Evolutionary conservation across 805 yeast species (phyloP).

Genomic region (Metschnikowia gelsemii): DNA sequence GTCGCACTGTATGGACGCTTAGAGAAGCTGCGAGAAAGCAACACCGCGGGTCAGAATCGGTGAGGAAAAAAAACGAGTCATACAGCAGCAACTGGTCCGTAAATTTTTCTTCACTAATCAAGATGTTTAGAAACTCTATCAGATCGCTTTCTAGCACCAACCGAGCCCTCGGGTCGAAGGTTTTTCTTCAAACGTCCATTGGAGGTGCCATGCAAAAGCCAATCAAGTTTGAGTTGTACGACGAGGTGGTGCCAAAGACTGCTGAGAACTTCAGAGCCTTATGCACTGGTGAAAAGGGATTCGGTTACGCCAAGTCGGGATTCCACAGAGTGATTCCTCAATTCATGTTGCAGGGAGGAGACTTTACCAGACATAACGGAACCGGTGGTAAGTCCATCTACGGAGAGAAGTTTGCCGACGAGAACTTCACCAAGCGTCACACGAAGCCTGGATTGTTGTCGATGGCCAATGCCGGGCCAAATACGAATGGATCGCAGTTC

Average conservation of each 20-base stretch:
- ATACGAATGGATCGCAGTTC: constrained; percentile 97
- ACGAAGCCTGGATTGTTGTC: constrained; percentile 84
- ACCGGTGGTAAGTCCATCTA: constrained; percentile 91
- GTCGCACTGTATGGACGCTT: constrained; percentile 2
- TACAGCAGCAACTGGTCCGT: neutral
- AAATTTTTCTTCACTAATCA: neutral
- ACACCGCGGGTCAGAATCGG: neutral
- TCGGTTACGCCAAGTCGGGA: constrained; percentile 77
- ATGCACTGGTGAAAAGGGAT: constrained; percentile 93
- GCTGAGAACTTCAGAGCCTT: constrained; percentile 95
- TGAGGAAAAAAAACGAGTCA: neutral
- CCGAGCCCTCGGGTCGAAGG: constrained; percentile 50
- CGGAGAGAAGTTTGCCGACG: constrained; percentile 86
- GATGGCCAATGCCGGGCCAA: constrained; percentile 98
- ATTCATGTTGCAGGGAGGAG: constrained; percentile 95
- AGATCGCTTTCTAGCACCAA: constrained; percentile 54
- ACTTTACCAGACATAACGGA: constrained; percentile 73
- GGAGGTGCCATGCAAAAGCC: constrained; percentile 26
- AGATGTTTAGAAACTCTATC: constrained; percentile 16
- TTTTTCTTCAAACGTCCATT: constrained; percentile 56
- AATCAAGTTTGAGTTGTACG: constrained; percentile 49
- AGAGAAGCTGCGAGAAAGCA: neutral
- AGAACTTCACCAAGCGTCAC: constrained; percentile 76
- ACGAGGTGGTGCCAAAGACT: constrained; percentile 92
- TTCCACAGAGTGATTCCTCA: constrained; percentile 98